Evolutionary conservation across 495 filamentous ascomycete genomes (phyloP).

Genomic region (Penicillium herquei): DNA sequence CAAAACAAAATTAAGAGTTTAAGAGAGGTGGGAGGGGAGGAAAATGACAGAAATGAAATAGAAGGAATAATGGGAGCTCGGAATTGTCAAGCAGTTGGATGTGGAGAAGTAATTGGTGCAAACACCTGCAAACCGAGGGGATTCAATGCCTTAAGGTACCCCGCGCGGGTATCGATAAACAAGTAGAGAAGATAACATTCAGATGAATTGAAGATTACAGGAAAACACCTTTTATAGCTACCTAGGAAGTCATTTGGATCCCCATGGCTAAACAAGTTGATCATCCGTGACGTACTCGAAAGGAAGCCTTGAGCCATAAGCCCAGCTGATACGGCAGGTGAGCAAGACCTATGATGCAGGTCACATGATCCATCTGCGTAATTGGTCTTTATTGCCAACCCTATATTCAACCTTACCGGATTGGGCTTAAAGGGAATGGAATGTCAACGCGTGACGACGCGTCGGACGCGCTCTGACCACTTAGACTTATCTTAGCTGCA

Average conservation of each 20-base stretch:
- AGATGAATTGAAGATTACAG: not conserved
- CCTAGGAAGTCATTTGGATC: too few relatives aligned
- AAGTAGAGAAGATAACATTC: not conserved
- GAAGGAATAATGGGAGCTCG: not conserved
- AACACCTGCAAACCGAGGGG: slow-evolving; percentile 36
- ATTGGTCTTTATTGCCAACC: slow-evolving; percentile 1
- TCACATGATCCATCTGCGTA: not conserved
- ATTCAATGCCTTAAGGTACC: not conserved
- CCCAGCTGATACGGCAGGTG: not conserved
- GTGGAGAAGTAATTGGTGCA: slow-evolving; percentile 29
- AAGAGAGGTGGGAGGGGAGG: slow-evolving; percentile 39
- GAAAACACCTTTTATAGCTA: not conserved
- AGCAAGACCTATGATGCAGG: not conserved
- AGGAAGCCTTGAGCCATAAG: not conserved
- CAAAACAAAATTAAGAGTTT: slow-evolving; percentile 16
- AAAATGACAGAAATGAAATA: slow-evolving; percentile 5
- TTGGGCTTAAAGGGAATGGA: not conserved
- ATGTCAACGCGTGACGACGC: too few relatives aligned
- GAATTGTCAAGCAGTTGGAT: not conserved
- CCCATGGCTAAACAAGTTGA: not conserved
- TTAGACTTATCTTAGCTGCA: slow-evolving; percentile 3
- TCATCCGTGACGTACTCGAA: not conserved
- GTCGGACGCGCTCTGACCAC: not conserved
- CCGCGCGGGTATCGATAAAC: not conserved
- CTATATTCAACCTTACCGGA: slow-evolving; percentile 7